Percentiles rank a stretch among this genome's conserved stretches.
phyloP scores from a whole-genome alignment of 352 stramenopile genomes.

The Phytophthora multivora region DNA sequence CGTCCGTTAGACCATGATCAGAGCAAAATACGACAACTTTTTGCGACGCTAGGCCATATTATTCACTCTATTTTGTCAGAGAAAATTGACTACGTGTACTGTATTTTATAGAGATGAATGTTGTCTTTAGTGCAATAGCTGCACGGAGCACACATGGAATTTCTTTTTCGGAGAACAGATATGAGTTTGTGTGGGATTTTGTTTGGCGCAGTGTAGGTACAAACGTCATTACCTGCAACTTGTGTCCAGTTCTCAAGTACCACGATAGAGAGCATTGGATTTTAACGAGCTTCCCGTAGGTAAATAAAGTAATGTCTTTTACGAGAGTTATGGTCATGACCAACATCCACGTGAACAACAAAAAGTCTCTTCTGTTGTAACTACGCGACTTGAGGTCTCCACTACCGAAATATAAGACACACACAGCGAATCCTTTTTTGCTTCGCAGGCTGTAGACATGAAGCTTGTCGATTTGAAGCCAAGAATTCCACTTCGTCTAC shows the following conservation, averaged over 20 bases:
- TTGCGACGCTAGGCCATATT: not conserved
- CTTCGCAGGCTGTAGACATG: not conserved
- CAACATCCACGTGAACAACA: conserved; percentile 13
- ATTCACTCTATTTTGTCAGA: too few species aligned
- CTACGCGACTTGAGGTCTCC: conserved; percentile 7
- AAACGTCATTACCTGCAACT: conserved; percentile 19
- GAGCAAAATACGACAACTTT: not conserved
- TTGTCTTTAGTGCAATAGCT: too few species aligned
- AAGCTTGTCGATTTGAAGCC: conserved; percentile 17
- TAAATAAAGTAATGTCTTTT: too few species aligned
- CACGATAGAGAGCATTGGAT: conserved; percentile 18
- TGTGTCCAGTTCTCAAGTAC: not conserved
- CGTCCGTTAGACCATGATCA: not conserved
- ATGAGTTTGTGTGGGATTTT: conserved; percentile 4
- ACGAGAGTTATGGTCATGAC: conserved; percentile 11
- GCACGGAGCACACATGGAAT: not conserved
- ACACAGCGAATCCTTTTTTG: not conserved
- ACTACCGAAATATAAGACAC: not conserved
- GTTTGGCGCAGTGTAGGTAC: not conserved
- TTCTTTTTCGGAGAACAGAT: conserved; percentile 18
- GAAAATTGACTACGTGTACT: too few species aligned
- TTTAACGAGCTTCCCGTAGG: conserved; percentile 1
- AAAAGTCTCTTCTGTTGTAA: conserved; percentile 19
- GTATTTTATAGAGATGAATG: too few species aligned
- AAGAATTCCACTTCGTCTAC: conserved; percentile 11